phyloP scores from a whole-genome alignment of 305 asterid species.

The Nicotiana rustica region DNA sequence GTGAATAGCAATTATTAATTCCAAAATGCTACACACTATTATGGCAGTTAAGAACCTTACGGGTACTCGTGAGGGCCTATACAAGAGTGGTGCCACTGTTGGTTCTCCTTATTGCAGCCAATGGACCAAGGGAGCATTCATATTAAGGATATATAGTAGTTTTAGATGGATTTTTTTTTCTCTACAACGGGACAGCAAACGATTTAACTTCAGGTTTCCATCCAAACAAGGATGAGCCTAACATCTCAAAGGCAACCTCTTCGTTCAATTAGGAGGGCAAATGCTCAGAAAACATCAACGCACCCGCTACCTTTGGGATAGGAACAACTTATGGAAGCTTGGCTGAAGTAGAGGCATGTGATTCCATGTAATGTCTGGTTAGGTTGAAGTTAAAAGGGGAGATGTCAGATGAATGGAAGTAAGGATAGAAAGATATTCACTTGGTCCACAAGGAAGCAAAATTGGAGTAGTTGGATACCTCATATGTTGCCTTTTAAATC shows the following conservation, averaged over 20 bases:
- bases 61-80: neutral
- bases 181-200: neutral
- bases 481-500: neutral
- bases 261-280: neutral
- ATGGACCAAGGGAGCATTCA: constrained; percentile 12
- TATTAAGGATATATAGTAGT: constrained; percentile 8
- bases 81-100: constrained; percentile 10
- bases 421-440: neutral
- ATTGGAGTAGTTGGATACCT: neutral
- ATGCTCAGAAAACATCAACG: neutral
- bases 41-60: constrained; percentile 12
- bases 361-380: neutral
- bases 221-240: neutral
- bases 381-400: neutral
- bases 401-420: neutral
- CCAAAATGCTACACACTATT: neutral
- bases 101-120: constrained; percentile 22
- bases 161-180: neutral
- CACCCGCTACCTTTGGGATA: neutral
- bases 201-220: neutral
- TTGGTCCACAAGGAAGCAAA: neutral
- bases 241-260: neutral
- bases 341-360: neutral
- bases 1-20: neutral
- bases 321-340: constrained; percentile 2